These are phyloP conservation scores for Streptanthus diversifolius DNA, from an alignment of 345 rosid genomes.

Conservation along the genomic window DNA sequence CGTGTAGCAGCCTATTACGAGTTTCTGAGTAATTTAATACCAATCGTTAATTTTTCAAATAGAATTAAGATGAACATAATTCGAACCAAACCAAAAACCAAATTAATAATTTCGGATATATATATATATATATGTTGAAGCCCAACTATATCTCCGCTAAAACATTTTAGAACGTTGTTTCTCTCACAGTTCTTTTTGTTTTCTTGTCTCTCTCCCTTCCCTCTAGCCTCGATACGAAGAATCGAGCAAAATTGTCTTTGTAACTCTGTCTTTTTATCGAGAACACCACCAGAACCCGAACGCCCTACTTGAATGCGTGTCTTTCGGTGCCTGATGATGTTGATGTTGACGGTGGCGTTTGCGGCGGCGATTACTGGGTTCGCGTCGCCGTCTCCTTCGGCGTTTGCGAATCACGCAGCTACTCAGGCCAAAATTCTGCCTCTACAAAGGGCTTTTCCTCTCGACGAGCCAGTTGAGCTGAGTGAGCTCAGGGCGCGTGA, in stretches of 20 bases:
- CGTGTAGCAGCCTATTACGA: not conserved
- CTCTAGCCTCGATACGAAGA: conserved; percentile 41
- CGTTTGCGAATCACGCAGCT: conserved; percentile 31
- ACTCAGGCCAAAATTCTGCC: conserved; percentile 39
- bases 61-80: not conserved
- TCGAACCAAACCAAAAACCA: not conserved
- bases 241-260: conserved; percentile 25
- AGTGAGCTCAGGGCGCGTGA: conserved; percentile 63
- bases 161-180: conserved; percentile 11
- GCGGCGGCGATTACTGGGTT: conserved; percentile 15
- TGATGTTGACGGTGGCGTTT: conserved; percentile 17
- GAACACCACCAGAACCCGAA: not conserved
- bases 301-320: conserved; percentile 38
- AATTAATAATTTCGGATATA: not conserved
- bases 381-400: not conserved
- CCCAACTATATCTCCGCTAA: conserved; percentile 22
- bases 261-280: not conserved
- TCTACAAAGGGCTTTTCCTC: conserved; percentile 66
- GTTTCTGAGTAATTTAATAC: conserved; percentile 4
- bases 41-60: conserved; percentile 8
- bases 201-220: conserved; percentile 8
- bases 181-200: conserved; percentile 21
- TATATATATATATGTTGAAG: not conserved
- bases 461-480: conserved; percentile 46
- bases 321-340: conserved; percentile 25